Evolutionary conservation across 2,329 filamentous ascomycete species (phyloP).

Genomic region (Coniochaeta hoffmannii): DNA sequence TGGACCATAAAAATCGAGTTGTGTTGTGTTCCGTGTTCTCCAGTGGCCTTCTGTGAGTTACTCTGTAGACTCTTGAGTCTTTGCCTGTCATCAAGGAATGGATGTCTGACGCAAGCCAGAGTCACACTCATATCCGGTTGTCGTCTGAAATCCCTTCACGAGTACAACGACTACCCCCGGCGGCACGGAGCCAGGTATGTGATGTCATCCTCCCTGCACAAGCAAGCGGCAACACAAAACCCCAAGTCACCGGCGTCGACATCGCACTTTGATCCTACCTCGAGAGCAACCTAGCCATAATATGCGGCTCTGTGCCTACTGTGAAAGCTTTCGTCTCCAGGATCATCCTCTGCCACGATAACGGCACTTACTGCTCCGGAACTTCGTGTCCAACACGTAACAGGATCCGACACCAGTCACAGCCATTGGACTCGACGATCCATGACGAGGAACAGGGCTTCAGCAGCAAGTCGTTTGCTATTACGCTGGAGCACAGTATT

Average conservation of each 20-base stretch:
- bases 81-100: background rate
- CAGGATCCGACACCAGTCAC: background rate
- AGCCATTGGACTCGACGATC: background rate
- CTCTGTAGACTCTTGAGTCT: background rate
- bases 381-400: background rate
- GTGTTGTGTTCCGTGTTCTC: slow-evolving; percentile 30
- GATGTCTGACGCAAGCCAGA: slow-evolving; percentile 15
- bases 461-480: background rate
- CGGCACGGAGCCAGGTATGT: slow-evolving; percentile 4
- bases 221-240: background rate
- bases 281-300: slow-evolving; percentile 26
- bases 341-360: slow-evolving; percentile 20
- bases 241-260: slow-evolving; percentile 10
- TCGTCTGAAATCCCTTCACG: slow-evolving; percentile 13
- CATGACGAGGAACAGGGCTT: background rate
- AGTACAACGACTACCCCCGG: slow-evolving; percentile 3
- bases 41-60: slow-evolving; percentile 13
- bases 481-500: background rate
- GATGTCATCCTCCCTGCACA: background rate
- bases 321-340: slow-evolving; percentile 31
- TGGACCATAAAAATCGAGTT: slow-evolving; percentile 31
- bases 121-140: slow-evolving; percentile 11
- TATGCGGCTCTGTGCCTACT: slow-evolving; percentile 29
- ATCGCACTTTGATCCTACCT: slow-evolving; percentile 19
- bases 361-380: background rate